Evolutionary conservation across 2,329 filamentous ascomycete genomes (phyloP), one percentile per base, ranked within the genome.

Genomic region (Stemphylium beticola): DNA sequence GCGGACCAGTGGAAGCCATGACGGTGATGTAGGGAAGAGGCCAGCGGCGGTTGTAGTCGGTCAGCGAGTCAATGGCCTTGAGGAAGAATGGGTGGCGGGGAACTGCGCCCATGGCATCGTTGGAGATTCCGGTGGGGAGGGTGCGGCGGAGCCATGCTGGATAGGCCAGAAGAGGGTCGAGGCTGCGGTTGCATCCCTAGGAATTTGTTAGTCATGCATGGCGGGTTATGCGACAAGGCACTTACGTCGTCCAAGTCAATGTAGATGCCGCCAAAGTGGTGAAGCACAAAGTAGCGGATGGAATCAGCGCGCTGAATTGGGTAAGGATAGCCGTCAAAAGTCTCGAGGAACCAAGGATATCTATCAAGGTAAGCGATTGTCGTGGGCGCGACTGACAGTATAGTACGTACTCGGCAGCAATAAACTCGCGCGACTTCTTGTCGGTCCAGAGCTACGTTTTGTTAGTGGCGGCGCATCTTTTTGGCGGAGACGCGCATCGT

Each of bases 221-320:
- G 4, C 26, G 14, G 9, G 5, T 26, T 26, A 12, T 6, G 9
- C 12, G 4, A 18, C 2, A 14, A 1, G 9, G 26, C 40, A 48
- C 83, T 39, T 74, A 84, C 83, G 74, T 87, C 87, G 74, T 95
- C 90, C 42, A 93, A 77, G 68, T 95, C 90, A 63, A 93, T 86
- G 74, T 93, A 93, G 51, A 92, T 87, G 36, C 91, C 91, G 50
- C 91, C 91, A 70, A 85, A 93, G 74, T 91, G 85, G 48, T 87
- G 82, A 29, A 95, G 81, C 17, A 92, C 82, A 71, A 93, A 93
- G 77, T 93, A 93, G 45, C 90, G 84, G 65, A 93, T 89, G 4
- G 89, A 82, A 69, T 93, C 90, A 51, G 90, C 88, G 57, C 89
- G 85, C 76, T 93, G 88, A 60, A 93, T 92, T 11, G 87, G 86